phyloP scores from a whole-genome alignment of 2,329 filamentous ascomycete genomes.

The Colletotrichum limetticola region DNA sequence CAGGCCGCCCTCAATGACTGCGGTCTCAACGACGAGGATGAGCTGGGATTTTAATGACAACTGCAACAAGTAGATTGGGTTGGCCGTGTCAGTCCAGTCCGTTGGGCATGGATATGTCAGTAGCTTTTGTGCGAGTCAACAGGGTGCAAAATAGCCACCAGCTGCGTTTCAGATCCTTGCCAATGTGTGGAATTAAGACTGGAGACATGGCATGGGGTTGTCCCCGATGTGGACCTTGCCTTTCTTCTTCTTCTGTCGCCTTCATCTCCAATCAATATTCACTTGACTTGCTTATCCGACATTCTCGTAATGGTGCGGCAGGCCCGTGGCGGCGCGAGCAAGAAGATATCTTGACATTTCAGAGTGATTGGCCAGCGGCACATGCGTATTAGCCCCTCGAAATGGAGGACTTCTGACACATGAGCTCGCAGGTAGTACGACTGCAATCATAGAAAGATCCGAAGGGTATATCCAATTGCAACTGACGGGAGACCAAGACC shows the following conservation, averaged over 20 bases:
- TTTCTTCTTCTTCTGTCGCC: background rate
- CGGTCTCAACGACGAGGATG: slow-evolving; percentile 14
- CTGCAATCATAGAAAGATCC: background rate
- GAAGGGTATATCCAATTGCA: background rate
- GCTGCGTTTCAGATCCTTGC: slow-evolving; percentile 27
- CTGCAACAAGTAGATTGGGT: slow-evolving; percentile 18
- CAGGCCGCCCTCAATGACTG: slow-evolving; percentile 1
- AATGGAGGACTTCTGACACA: background rate
- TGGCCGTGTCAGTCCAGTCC: background rate
- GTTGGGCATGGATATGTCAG: background rate
- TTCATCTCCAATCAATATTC: background rate
- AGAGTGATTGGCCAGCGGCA: background rate
- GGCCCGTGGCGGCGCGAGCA: background rate
- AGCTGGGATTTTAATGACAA: slow-evolving; percentile 24
- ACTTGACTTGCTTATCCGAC: background rate
- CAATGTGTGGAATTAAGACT: slow-evolving; percentile 8
- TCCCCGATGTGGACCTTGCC: background rate
- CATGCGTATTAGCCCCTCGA: background rate
- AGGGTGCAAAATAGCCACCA: background rate
- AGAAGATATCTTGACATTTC: background rate
- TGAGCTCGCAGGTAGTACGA: background rate
- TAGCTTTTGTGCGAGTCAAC: background rate
- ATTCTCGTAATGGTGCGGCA: background rate
- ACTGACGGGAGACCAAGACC: too few species aligned
- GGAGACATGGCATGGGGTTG: slow-evolving; percentile 1